Conservation (phyloP, 2,329 filamentous ascomycete genomes). For the Sarocladium oryzae region DNA sequence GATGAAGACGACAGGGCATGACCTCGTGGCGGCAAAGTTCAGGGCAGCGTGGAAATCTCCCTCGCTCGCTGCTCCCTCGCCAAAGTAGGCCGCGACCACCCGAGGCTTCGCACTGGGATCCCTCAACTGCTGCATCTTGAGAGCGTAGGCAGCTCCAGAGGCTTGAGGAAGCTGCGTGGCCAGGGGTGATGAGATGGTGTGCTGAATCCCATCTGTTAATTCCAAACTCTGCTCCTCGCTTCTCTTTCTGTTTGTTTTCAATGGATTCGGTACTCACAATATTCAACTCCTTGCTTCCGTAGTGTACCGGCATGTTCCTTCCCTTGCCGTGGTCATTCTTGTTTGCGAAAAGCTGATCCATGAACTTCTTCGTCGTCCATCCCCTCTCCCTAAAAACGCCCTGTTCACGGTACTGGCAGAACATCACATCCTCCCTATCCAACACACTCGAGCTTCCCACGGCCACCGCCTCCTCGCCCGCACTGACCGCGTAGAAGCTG, state of each 20-base stretch:
- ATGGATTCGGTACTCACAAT: constrained; percentile 53
- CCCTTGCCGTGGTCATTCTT: constrained; percentile 71
- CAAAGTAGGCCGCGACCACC: constrained; percentile 79
- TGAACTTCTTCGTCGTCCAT: constrained; percentile 81
- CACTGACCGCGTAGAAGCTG: constrained; percentile 96
- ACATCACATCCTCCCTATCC: constrained; percentile 79
- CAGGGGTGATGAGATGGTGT: constrained; percentile 76
- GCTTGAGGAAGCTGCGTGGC: constrained; percentile 89
- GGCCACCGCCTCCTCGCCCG: constrained; percentile 89
- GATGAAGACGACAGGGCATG: constrained; percentile 83
- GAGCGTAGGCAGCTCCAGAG: constrained; percentile 76
- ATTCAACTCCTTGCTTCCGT: constrained; percentile 76
- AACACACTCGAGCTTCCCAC: constrained; percentile 83
- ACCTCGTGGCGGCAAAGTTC: constrained; percentile 83
- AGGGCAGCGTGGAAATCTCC: constrained; percentile 88
- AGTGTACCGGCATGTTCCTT: constrained; percentile 97
- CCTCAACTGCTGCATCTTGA: constrained; percentile 72
- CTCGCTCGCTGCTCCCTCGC: constrained; percentile 83
- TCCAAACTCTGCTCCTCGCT: no score
- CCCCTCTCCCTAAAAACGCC: constrained; percentile 88
- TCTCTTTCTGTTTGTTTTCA: no score
- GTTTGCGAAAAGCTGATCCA: constrained; percentile 92
- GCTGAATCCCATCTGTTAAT: no score
- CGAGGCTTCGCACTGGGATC: constrained; percentile 62
- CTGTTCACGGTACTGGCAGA: constrained; percentile 90